Evolutionary conservation across 352 stramenopile species (phyloP).

Genomic region (Phytopythium oedochilum): DNA sequence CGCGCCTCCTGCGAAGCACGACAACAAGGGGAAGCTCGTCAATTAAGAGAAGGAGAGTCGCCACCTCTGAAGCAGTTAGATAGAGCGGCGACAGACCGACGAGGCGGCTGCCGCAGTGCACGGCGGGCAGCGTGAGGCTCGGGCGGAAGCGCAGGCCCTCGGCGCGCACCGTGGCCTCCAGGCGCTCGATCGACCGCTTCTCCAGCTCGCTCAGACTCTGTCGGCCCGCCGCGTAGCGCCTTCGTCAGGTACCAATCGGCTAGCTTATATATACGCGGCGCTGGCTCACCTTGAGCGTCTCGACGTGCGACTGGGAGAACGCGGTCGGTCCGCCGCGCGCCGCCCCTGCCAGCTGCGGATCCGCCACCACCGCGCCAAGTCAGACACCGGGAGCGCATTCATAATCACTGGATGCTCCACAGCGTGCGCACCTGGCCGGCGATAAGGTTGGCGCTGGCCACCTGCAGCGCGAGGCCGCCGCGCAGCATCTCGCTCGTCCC

Average conservation of each 20-base stretch:
- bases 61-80: too few relatives aligned
- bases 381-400: background rate
- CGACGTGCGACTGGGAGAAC: slow-evolving; percentile 29
- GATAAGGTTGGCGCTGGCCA: slow-evolving; percentile 44
- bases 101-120: slow-evolving; percentile 42
- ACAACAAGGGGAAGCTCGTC: background rate
- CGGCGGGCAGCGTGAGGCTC: slow-evolving; percentile 49
- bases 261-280: background rate
- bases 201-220: slow-evolving; percentile 49
- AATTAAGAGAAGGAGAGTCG: too few relatives aligned
- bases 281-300: slow-evolving; percentile 40
- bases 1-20: slow-evolving; percentile 19
- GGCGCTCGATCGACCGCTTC: slow-evolving; percentile 38
- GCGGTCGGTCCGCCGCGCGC: slow-evolving; percentile 24
- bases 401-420: background rate
- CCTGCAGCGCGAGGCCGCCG: slow-evolving; percentile 55
- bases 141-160: slow-evolving; percentile 63
- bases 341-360: slow-evolving; percentile 24
- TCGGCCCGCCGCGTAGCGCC: too few relatives aligned
- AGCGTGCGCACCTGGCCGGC: slow-evolving; percentile 25
- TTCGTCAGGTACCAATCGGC: too few relatives aligned
- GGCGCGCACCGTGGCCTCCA: slow-evolving; percentile 33
- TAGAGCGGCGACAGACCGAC: too few relatives aligned
- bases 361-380: background rate
- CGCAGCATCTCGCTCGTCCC: slow-evolving; percentile 69